Evolutionary conservation across 2,329 filamentous ascomycete genomes (phyloP).

Genomic region (Penicillium sp.): DNA sequence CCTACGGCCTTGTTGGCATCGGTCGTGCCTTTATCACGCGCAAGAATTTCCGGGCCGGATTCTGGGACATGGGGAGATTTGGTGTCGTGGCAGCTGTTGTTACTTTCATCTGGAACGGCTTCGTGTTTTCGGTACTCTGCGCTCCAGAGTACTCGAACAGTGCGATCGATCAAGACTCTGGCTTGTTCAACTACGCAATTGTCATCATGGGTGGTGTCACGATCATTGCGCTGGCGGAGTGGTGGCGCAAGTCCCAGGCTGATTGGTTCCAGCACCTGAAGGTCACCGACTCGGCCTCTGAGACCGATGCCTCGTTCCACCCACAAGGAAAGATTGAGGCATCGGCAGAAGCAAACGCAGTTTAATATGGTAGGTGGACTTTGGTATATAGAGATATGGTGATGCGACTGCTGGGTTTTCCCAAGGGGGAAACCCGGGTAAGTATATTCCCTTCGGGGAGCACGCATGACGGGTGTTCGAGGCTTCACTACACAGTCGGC

Average conservation of each 20-base stretch:
- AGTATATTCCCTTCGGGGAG: constrained; percentile 11
- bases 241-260: constrained; percentile 22
- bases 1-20: constrained; percentile 45
- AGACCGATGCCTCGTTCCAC: constrained; percentile 5
- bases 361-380: constrained; percentile 1
- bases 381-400: background rate
- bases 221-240: constrained; percentile 18
- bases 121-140: constrained; percentile 45
- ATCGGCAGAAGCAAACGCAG: background rate
- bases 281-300: constrained; percentile 9
- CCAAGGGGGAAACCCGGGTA: constrained; percentile 6
- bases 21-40: constrained; percentile 43
- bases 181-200: constrained; percentile 35
- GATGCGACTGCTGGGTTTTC: background rate
- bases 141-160: constrained; percentile 36
- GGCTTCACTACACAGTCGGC: constrained; percentile 12
- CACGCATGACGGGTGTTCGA: constrained; percentile 27
- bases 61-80: constrained; percentile 42
- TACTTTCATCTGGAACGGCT: constrained; percentile 45
- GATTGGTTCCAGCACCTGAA: constrained; percentile 23
- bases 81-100: constrained; percentile 44
- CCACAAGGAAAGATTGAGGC: background rate
- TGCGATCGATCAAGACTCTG: constrained; percentile 18
- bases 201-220: constrained; percentile 45
- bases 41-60: constrained; percentile 41